Evolutionary conservation across 1,284 basidiomycete species (phyloP).

Genomic region (Cryptococcus sp.): DNA sequence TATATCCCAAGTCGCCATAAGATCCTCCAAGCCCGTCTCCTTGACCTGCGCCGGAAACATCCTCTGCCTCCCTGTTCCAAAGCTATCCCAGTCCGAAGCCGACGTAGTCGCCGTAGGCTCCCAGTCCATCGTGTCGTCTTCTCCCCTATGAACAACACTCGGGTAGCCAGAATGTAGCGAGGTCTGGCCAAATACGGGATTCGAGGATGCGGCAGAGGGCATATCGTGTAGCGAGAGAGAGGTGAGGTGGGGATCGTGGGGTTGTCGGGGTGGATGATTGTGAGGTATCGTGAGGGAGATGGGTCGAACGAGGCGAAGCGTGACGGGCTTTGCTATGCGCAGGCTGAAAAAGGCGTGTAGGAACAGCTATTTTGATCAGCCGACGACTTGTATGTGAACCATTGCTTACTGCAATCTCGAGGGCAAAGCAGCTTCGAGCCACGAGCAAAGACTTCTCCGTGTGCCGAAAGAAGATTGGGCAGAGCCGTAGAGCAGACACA

Average conservation of each 20-base stretch:
- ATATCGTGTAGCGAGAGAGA: slow-evolving; percentile 6
- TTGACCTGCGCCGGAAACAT: slow-evolving; percentile 29
- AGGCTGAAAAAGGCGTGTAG: slow-evolving; percentile 15
- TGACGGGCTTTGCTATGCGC: slow-evolving; percentile 20
- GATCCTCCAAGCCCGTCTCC: slow-evolving; percentile 38
- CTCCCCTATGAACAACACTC: not conserved
- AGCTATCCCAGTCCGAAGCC: slow-evolving; percentile 33
- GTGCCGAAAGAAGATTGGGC: not conserved
- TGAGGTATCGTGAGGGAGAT: slow-evolving; percentile 10
- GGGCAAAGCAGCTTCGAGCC: slow-evolving; percentile 3
- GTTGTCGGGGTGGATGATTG: not conserved
- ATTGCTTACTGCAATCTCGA: slow-evolving; percentile 13
- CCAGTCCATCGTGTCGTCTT: slow-evolving; percentile 40
- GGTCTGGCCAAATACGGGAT: slow-evolving; percentile 33
- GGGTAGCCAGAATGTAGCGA: slow-evolving; percentile 13
- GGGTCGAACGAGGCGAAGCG: slow-evolving; percentile 20
- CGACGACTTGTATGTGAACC: not conserved
- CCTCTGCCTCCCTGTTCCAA: slow-evolving; percentile 33
- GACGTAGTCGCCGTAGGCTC: slow-evolving; percentile 19
- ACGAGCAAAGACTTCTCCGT: not conserved
- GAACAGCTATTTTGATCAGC: slow-evolving; percentile 15
- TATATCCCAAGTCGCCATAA: slow-evolving; percentile 37
- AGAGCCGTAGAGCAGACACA: not conserved
- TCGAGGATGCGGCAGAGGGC: not conserved
- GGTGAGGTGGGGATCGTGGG: slow-evolving; percentile 1